Conservation (phyloP, 2,329 filamentous ascomycete genomes). For the Harringtonia aguacate region DNA sequence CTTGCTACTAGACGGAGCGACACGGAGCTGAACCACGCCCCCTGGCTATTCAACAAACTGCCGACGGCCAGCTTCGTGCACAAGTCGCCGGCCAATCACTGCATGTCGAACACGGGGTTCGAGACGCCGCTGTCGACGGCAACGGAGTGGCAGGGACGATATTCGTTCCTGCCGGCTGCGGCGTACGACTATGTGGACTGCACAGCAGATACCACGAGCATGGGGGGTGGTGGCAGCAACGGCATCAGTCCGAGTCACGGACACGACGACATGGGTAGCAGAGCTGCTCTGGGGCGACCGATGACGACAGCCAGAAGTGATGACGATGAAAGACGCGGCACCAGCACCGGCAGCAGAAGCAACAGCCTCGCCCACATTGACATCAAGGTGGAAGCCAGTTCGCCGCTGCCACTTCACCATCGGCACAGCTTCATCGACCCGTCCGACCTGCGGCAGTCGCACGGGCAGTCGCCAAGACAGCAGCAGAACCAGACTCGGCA, state of each 20-base stretch:
- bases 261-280: neutral
- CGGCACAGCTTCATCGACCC: slow-evolving; percentile 28
- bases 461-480: slow-evolving; percentile 18
- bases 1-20: slow-evolving; percentile 44
- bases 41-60: slow-evolving; percentile 44
- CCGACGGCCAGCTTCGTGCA: slow-evolving; percentile 28
- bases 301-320: neutral
- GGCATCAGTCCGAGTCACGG: neutral
- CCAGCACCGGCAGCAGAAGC: neutral
- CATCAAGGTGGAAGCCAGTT: slow-evolving; percentile 41
- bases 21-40: slow-evolving; percentile 35
- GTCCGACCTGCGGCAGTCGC: slow-evolving; percentile 25
- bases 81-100: slow-evolving; percentile 33
- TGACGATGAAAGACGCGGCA: slow-evolving; percentile 21
- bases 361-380: slow-evolving; percentile 34
- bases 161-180: slow-evolving; percentile 36
- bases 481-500: slow-evolving; percentile 24
- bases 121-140: slow-evolving; percentile 40
- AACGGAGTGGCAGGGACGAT: slow-evolving; percentile 46
- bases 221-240: neutral
- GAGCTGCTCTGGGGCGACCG: neutral
- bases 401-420: slow-evolving; percentile 21
- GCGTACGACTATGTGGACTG: slow-evolving; percentile 29
- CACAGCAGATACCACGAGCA: slow-evolving; percentile 19
- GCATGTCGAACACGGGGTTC: slow-evolving; percentile 45